Evolutionary conservation across 2,329 filamentous ascomycete genomes (phyloP), one percentile per base, ranked within the genome.

Genomic region (Cladophialophora exuberans): DNA sequence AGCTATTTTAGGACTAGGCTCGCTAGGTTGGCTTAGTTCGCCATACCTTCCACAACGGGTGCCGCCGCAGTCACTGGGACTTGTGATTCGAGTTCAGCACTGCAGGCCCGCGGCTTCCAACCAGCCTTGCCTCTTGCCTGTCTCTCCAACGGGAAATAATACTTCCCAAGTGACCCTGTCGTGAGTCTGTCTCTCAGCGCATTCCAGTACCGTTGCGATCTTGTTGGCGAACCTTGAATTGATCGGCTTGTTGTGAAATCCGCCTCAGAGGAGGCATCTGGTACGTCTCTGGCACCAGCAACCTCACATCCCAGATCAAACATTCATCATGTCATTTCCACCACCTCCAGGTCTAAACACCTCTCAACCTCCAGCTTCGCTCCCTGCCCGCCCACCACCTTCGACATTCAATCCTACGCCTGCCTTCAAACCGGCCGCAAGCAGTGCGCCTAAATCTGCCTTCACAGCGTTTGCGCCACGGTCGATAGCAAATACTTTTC

Each of bases 291-390:
- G 42, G 46, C 36, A 59, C 49, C 59, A 57, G 53, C 50, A 51
- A 54, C 43, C 23, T 59, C 48, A 48, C 33, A 22, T 47, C n/a
- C 46, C 68, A 68, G 73, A 69, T 66, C 69, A 66, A 64, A 71
- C 72, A 67, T 77, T 79, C 77, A 79, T 78, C 77, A 93, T 93
- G 89, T 87, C 88, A 76, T 90, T 90, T 82, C 87, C 88, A 75
- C 87, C 86, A 70, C 87, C 88, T 87, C 87, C 89, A 90, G 88
- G 88, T 81, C 76, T 83, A 60, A 74, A 70, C 61, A 72, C 64
- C 66, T 59, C 67, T 49, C 72, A 68, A 65, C 71, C 73, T 35
- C 76, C 66, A 76, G 82, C 70, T 67, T 89, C 87, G 64, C 86
- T 95, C 33, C 90, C 90, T 62, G 85, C 89, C 60, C 86, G 88